A percentile compares a stretch with the other conserved stretches of the same genome.
Evolutionary conservation across 768 basidiomycete species (phyloP).

Genomic region (Kwoniella shandongensis): DNA sequence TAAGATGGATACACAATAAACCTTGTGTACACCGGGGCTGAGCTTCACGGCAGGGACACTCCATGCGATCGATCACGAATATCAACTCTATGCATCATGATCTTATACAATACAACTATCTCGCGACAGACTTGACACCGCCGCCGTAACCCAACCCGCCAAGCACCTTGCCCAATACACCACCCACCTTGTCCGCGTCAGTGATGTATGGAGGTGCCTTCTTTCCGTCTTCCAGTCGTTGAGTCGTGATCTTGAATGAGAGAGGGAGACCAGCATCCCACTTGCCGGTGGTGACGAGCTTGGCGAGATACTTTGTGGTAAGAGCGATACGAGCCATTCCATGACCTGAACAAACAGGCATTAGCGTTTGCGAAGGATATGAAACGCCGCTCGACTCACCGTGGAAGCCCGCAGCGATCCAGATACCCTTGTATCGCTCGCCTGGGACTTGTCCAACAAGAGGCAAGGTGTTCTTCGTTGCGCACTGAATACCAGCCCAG

Average conservation of each 20-base stretch:
- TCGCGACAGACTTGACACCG: neutral
- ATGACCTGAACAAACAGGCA: conserved; percentile 16
- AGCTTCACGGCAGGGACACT: too few relatives aligned
- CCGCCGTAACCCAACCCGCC: neutral
- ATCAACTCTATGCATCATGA: too few relatives aligned
- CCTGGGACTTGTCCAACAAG: conserved; percentile 39
- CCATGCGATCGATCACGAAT: too few relatives aligned
- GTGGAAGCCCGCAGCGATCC: conserved; percentile 35
- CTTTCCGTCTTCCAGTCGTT: conserved; percentile 30
- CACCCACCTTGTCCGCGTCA: conserved; percentile 4
- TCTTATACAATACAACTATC: too few relatives aligned
- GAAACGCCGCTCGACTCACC: conserved; percentile 15
- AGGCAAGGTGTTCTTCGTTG: conserved; percentile 37
- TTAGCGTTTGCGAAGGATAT: neutral
- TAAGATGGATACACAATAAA: too few relatives aligned
- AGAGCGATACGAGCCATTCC: conserved; percentile 43
- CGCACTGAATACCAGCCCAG: conserved; percentile 40
- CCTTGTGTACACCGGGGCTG: too few relatives aligned
- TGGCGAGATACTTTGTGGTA: conserved; percentile 33
- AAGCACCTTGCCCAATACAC: conserved; percentile 2
- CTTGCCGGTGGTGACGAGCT: conserved; percentile 20
- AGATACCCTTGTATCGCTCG: conserved; percentile 24
- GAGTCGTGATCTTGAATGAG: conserved; percentile 32
- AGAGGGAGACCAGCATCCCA: conserved; percentile 39
- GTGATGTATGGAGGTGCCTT: conserved; percentile 15